Evolutionary conservation across 306 rosid species (phyloP), one percentile per base, ranked within the genome.

Genomic region (Sicyos baderoa): DNA sequence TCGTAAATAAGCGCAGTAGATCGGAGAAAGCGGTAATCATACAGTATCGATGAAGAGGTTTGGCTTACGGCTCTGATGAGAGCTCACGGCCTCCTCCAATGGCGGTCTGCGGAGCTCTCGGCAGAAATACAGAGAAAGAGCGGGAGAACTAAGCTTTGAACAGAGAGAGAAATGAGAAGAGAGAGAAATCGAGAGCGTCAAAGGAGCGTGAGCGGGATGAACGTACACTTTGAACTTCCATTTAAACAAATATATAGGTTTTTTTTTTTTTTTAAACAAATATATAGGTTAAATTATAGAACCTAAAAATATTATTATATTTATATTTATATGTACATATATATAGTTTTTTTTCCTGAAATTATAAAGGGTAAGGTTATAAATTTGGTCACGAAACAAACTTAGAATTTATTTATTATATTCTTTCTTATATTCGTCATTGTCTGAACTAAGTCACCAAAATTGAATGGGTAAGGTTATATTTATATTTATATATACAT

Each of bases 161-260:
- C 44, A 72, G 32, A 21, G 53, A 55, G 14, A 40, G 52, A 40
- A 14, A 53, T 62, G 64, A 9, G 71, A 76, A 75, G 61, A 64
- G 9, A 40, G 19, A 9, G 75, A 57, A 61, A 35, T 47, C 17
- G 54, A 47, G 78, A 42, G 52, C 51, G 61, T 49, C 12, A 27
- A 40, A 70, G 73, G 74, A 48, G 76, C 74, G 87, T 75, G 78
- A 77, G 96, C 91, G 96, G 94, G 94, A 85, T 77, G 71, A 60
- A 54, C 70, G 23, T 63, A 77, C 80, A 72, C 84, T 89, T 89
- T 84, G 88, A 89, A 89, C 84, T 78, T 82, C 77, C 71, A 78
- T 78, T 80, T 59, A 42, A 57, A 57, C 15, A 9, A 27, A 27
- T 23, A 69, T 25, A 13, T 47, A 47, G 42, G 42, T 35, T 35